Conservation (phyloP, 78 protist species). For the Blattamonas nauphoetae region DNA sequence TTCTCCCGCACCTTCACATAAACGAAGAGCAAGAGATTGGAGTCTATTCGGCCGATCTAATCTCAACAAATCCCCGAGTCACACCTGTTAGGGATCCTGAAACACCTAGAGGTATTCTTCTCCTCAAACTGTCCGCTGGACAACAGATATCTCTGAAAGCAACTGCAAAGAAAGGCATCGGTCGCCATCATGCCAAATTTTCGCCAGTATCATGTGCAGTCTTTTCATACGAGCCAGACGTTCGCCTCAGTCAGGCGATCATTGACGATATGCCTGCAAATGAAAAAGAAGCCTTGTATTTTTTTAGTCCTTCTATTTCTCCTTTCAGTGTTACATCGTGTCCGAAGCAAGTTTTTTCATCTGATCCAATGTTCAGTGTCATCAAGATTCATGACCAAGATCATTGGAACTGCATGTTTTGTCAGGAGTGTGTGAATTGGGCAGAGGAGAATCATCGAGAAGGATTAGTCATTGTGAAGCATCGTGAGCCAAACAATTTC, state of each 20-base stretch:
- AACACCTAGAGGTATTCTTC: background rate
- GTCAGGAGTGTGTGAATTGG: background rate
- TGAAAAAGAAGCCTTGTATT: background rate
- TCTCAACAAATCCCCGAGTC: background rate
- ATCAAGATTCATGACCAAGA: background rate
- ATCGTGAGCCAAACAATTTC: background rate
- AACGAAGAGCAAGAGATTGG: background rate
- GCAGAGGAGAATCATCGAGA: background rate
- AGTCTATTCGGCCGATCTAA: background rate
- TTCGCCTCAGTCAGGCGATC: background rate
- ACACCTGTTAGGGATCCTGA: background rate
- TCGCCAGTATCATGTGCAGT: background rate
- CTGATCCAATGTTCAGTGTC: background rate
- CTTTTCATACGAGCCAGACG: background rate
- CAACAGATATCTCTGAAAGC: constrained; percentile 5
- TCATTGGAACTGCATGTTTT: background rate
- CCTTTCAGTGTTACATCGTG: background rate
- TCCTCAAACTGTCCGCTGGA: background rate
- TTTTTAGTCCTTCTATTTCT: background rate
- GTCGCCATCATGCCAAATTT: constrained; percentile 10
- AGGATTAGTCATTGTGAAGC: background rate
- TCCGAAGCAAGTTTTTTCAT: background rate
- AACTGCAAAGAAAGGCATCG: background rate
- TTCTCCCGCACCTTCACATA: background rate
- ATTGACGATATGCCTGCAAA: background rate